Percentiles rank a stretch among this genome's conserved stretches.
Conservation (phyloP, 148 eudicot species). For the Simmondsia chinensis region DNA sequence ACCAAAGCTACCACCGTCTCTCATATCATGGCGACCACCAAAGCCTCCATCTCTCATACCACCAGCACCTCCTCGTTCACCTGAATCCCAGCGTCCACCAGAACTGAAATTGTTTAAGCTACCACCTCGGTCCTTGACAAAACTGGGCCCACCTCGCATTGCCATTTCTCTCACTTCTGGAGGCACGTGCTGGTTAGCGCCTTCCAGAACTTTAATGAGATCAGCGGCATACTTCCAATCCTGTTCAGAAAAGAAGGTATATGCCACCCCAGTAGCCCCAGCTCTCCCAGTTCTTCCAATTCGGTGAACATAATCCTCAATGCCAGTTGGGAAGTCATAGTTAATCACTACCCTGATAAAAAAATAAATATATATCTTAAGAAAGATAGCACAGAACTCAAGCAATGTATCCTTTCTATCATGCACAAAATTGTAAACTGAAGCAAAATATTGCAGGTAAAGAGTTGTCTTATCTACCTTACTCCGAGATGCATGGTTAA, state of each 20-base stretch:
- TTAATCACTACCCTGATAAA: slow-evolving; percentile 79
- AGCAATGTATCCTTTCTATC: too few relatives aligned
- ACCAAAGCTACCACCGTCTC: slow-evolving; percentile 24
- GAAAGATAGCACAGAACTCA: background rate
- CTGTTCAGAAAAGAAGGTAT: slow-evolving; percentile 90
- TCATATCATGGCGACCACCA: slow-evolving; percentile 8
- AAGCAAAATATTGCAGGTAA: too few relatives aligned
- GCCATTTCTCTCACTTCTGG: slow-evolving; percentile 80
- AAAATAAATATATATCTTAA: background rate
- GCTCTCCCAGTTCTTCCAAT: slow-evolving; percentile 99
- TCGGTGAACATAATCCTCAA: slow-evolving; percentile 97
- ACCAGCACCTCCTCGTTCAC: slow-evolving; percentile 54
- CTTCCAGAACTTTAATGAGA: slow-evolving; percentile 77
- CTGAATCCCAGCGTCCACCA: slow-evolving; percentile 65
- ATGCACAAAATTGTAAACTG: too few relatives aligned
- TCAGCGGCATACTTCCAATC: slow-evolving; percentile 90
- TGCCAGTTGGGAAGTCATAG: slow-evolving; percentile 91
- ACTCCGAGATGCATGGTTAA: too few relatives aligned
- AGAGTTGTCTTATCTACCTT: too few relatives aligned
- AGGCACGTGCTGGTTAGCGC: slow-evolving; percentile 91
- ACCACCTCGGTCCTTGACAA: slow-evolving; percentile 48
- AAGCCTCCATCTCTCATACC: slow-evolving; percentile 49
- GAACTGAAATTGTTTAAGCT: slow-evolving; percentile 52
- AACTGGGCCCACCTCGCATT: slow-evolving; percentile 55
- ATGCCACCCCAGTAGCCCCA: slow-evolving; percentile 86